Evolutionary conservation across 331 rosid species (phyloP).

Genomic region (Malus hybrid): DNA sequence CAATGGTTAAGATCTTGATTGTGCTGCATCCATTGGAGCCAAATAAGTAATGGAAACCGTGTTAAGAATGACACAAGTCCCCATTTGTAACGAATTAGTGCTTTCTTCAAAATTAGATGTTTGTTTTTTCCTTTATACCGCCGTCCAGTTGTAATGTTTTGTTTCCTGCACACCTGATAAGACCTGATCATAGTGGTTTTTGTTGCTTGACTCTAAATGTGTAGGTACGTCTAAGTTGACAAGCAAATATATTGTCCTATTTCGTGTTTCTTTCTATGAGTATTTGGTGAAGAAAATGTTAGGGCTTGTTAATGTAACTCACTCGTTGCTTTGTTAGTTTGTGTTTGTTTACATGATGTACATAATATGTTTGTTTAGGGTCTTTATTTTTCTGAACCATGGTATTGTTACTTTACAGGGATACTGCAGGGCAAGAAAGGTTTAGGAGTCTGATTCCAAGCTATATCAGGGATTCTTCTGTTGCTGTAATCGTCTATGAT

Average conservation of each 20-base stretch:
- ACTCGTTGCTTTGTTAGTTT: background rate
- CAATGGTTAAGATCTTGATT: background rate
- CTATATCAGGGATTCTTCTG: slow-evolving; percentile 98
- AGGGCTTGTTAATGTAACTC: background rate
- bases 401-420: slow-evolving; percentile 43
- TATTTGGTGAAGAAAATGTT: background rate
- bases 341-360: slow-evolving; percentile 11
- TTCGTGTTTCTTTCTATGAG: background rate
- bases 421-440: slow-evolving; percentile 99
- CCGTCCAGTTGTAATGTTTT: too few species aligned
- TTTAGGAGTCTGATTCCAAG: slow-evolving; percentile 99
- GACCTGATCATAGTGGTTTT: too few species aligned
- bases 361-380: background rate
- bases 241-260: background rate
- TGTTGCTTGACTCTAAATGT: too few species aligned
- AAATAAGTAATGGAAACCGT: background rate
- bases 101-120: too few species aligned
- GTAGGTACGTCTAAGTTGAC: background rate
- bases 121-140: too few species aligned
- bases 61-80: too few species aligned
- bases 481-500: slow-evolving; percentile 90
- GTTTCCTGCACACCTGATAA: too few species aligned
- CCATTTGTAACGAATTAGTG: too few species aligned
- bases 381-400: background rate
- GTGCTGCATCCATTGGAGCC: background rate